A percentile compares a stretch with the other conserved stretches of the same genome.
phyloP scores from a whole-genome alignment of 352 stramenopile genomes.

The Thraustochytrium striatum region DNA sequence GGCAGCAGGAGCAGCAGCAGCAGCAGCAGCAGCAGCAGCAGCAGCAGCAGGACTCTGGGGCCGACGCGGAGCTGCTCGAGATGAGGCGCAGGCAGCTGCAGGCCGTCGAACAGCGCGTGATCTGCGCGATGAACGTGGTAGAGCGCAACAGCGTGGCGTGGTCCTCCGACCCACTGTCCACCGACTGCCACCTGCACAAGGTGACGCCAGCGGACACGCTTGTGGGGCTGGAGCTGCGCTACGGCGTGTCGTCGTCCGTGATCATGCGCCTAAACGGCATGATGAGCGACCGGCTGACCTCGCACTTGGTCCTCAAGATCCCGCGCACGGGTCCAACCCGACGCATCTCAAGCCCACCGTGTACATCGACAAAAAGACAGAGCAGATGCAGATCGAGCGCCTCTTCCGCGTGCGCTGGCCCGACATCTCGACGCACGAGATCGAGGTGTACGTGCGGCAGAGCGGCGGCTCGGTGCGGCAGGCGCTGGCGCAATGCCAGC shows the following conservation, averaged over 20 bases:
- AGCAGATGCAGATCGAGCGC: constrained; percentile 41
- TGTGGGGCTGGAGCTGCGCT: constrained; percentile 24
- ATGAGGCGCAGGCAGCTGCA: background rate
- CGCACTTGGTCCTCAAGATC: constrained; percentile 34
- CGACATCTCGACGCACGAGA: constrained; percentile 14
- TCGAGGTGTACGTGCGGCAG: background rate
- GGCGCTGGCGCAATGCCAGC: background rate
- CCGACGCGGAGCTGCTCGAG: background rate
- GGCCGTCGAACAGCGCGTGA: background rate
- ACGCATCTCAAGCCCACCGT: constrained; percentile 7
- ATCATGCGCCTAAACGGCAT: constrained; percentile 33
- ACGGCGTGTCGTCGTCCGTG: constrained; percentile 31
- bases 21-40: constrained; percentile 12
- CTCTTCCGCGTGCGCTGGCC: constrained; percentile 28
- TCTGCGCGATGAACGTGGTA: background rate
- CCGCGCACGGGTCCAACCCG: background rate
- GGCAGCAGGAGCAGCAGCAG: background rate
- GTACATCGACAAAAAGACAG: background rate
- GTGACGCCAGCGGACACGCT: constrained; percentile 19
- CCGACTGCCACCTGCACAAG: constrained; percentile 20
- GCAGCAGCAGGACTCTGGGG: background rate
- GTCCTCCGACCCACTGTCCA: background rate
- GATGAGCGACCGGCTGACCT: constrained; percentile 30
- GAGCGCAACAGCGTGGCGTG: background rate
- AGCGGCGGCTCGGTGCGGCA: background rate